Percentiles rank a stretch among this genome's conserved stretches.
These are phyloP conservation scores for Nannochloropsis salina DNA, from an alignment of 108 stramenopile genomes.

Conservation along the genomic window DNA sequence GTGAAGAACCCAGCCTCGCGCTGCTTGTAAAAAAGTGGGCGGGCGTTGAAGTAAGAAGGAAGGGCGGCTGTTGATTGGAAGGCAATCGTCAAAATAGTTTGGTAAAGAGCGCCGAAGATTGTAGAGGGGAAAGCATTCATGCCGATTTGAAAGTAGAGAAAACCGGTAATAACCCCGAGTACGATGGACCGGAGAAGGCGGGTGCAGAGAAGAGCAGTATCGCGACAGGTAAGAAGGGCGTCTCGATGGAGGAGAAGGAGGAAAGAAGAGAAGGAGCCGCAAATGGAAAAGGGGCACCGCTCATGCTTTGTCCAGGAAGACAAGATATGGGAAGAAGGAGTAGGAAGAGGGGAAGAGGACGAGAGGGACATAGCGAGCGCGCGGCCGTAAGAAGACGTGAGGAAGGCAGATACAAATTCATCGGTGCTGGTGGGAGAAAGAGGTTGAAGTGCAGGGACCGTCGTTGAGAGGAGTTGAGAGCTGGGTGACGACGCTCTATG, in stretches of 20 bases:
- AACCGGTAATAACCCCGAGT: constrained; percentile 1
- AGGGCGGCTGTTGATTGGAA: neutral
- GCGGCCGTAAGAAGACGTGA: neutral
- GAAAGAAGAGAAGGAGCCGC: neutral
- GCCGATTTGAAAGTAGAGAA: neutral
- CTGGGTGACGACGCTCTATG: too few relatives aligned
- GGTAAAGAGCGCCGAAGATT: neutral
- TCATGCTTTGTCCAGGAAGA: constrained; percentile 6
- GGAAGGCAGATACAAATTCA: neutral
- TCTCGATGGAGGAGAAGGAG: neutral
- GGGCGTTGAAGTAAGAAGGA: neutral
- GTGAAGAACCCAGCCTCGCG: neutral
- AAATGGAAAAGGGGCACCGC: neutral
- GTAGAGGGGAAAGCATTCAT: neutral
- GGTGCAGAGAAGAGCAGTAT: neutral
- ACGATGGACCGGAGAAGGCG: neutral
- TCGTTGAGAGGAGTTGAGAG: too few relatives aligned
- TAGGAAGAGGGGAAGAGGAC: neutral
- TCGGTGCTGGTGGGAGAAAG: neutral
- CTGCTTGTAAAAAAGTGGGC: neutral
- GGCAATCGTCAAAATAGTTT: neutral
- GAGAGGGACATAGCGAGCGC: neutral
- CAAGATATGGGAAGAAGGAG: neutral
- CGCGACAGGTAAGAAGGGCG: neutral
- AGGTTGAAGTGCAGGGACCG: too few relatives aligned